Conservation (phyloP, 2,329 filamentous ascomycete genomes). For the Claviceps sp. region DNA sequence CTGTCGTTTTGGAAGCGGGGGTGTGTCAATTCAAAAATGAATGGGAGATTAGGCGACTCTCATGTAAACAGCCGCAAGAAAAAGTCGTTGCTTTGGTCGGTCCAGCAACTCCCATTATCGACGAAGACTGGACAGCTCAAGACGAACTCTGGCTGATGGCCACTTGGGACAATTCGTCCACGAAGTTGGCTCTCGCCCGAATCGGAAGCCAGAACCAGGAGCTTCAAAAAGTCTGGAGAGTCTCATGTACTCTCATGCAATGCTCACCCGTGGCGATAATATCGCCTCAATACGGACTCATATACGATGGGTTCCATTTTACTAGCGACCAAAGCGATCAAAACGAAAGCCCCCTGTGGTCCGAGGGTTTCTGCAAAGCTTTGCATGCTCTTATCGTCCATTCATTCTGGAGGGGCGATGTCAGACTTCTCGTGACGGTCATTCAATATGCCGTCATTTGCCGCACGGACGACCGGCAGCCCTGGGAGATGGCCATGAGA, state of each 20-base stretch:
- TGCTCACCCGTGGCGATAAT: neutral
- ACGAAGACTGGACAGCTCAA: neutral
- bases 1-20: neutral
- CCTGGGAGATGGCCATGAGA: neutral
- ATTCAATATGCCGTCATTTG: constrained; percentile 2
- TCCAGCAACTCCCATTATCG: neutral
- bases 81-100: neutral
- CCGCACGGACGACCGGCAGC: neutral
- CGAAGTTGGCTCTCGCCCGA: neutral
- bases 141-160: neutral
- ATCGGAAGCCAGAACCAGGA: neutral
- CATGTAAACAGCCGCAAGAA: neutral
- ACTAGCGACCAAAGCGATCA: neutral
- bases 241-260: neutral
- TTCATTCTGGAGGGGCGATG: neutral
- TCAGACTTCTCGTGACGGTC: neutral
- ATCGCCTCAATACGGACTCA: neutral
- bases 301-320: neutral
- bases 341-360: neutral
- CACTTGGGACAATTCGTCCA: neutral
- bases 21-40: neutral
- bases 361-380: constrained; percentile 1
- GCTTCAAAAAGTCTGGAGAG: constrained; percentile 1
- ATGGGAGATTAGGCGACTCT: neutral
- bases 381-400: neutral